Percentiles rank a stretch among this genome's conserved stretches.
These are phyloP conservation scores for Ganoderma meredithae DNA, from an alignment of 1,284 basidiomycete species.

Conservation along the genomic window DNA sequence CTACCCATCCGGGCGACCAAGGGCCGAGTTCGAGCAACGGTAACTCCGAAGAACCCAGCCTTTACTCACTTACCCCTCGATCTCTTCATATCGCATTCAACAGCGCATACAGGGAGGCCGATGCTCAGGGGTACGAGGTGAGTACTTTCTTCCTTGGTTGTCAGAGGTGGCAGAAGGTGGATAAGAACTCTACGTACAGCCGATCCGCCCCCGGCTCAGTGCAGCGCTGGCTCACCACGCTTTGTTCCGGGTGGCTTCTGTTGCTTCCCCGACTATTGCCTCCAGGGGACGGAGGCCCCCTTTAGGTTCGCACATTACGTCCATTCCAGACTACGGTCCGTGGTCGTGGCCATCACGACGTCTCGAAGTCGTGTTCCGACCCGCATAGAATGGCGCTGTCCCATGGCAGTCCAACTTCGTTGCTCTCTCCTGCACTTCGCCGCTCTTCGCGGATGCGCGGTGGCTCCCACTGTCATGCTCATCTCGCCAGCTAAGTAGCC, in stretches of 20 bases:
- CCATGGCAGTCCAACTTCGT: neutral
- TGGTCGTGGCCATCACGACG: neutral
- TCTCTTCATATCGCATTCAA: neutral
- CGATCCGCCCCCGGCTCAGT: neutral
- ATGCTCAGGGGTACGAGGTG: neutral
- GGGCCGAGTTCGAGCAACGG: neutral
- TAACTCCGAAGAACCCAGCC: neutral
- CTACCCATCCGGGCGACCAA: neutral
- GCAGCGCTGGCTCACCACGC: neutral
- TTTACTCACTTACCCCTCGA: neutral
- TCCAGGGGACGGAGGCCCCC: neutral
- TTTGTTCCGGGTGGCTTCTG: neutral
- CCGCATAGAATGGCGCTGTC: neutral
- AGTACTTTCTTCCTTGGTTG: neutral
- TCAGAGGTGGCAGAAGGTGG: neutral
- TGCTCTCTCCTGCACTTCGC: neutral
- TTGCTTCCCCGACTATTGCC: conserved; percentile 4
- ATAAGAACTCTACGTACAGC: neutral
- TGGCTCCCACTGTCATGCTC: neutral
- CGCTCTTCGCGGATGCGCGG: neutral
- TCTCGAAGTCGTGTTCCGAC: conserved; percentile 2
- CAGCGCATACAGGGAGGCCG: neutral
- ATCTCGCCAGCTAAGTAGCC: neutral
- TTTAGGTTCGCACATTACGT: neutral
- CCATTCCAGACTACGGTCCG: neutral